Evolutionary conservation across 2,329 filamentous ascomycete genomes (phyloP), one percentile per base, ranked within the genome.

Genomic region (Nothophoma quercina): DNA sequence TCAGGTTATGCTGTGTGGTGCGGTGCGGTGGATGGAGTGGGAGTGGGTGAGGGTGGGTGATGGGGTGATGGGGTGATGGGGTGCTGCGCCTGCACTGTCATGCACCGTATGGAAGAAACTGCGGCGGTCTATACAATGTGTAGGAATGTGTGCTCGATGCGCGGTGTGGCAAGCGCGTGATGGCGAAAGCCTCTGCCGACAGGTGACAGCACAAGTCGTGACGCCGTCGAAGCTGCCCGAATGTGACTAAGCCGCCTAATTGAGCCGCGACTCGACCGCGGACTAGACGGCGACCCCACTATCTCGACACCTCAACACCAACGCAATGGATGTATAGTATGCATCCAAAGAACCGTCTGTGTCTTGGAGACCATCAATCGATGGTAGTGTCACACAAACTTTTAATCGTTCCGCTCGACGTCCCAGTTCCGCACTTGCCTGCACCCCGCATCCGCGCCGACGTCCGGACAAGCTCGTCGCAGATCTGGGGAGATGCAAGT

Each of bases 181-280:
- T 54, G 51, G 51, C 51, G 34, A 49, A 48, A 44, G 51, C 38
- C 44, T 49, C 43, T 52, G 50, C 26, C 36, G 35, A 30, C 16
- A 34, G 10, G 36, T 35, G 49, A 36, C 35, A 42, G 36, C 42
- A 29, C 38, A 41, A 42, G 47, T 52, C 36, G 42, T 52, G 50
- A 52, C 50, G 50, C 50, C 36, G 29, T 40, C 22, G 30, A 52
- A 52, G 35, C 15, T 21, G n/a, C n/a, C n/a, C n/a, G n/a, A n/a
- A n/a, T n/a, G 16, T 46, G 33, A 44, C 42, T 52, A 46, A 52
- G 49, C 43, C 35, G 38, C 28, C 23, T 15, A 28, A 15, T 39
- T 33, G 35, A 32, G 44, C 44, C 30, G 34, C 28, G 40, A 22
- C 34, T 33, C 34, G 47, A 36, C 39, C 47, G 39, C 28, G 34